phyloP scores from a whole-genome alignment of 306 rosid species.

The Ochetophila trinervis region DNA sequence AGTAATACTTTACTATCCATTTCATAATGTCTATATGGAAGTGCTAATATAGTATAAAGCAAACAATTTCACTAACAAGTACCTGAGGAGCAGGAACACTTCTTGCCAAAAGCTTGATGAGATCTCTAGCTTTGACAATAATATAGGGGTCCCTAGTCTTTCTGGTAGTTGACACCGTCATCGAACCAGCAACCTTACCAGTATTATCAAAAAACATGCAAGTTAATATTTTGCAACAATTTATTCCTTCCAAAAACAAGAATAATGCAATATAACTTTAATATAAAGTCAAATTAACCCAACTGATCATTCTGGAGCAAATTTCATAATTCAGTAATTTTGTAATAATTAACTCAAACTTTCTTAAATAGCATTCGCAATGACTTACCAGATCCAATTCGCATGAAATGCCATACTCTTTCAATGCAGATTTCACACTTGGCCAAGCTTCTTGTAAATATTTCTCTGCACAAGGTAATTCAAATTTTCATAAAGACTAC shows the following conservation, averaged over 20 bases:
- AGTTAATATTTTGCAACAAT: neutral
- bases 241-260: neutral
- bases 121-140: slow-evolving; percentile 85
- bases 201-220: neutral
- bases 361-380: neutral
- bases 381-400: slow-evolving; percentile 50
- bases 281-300: too few species aligned
- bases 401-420: slow-evolving; percentile 48
- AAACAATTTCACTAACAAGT: neutral
- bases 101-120: slow-evolving; percentile 78
- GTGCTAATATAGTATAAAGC: neutral
- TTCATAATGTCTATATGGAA: neutral
- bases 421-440: slow-evolving; percentile 53
- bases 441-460: slow-evolving; percentile 85
- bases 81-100: slow-evolving; percentile 97
- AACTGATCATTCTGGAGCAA: neutral
- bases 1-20: neutral
- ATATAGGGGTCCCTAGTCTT: slow-evolving; percentile 87
- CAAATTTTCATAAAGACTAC: neutral
- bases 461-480: slow-evolving; percentile 44
- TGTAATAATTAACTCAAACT: neutral
- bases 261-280: too few species aligned
- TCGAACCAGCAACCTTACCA: slow-evolving; percentile 75
- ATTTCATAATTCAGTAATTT: neutral
- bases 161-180: slow-evolving; percentile 90